Evolutionary conservation across 257 asterid genomes (phyloP), one percentile per base, ranked within the genome.

Genomic region (Solanum okadae): DNA sequence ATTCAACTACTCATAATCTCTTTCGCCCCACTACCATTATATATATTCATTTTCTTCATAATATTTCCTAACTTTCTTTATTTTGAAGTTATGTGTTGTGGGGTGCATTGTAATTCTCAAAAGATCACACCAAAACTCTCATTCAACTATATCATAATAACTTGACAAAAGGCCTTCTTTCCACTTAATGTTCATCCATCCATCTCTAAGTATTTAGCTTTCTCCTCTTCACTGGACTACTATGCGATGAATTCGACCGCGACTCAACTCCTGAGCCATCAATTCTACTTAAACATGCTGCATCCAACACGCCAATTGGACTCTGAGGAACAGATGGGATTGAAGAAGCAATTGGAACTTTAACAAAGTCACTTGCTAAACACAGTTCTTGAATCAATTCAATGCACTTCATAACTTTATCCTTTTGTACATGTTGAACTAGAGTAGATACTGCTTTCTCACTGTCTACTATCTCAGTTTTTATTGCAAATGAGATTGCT

Each of bases 401-500:
- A 68, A 92, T 59, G 65, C 93, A 92, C 72, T 90, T 88, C 70
- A 88, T 88, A 86, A 90, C 92, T 85, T 83, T 90, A 14, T 89
- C 93, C 94, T 92, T 89, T 65, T 85, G 83, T 70, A 87, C 90
- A 72, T 86, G 86, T 16, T 87, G 87, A 85, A 73, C 87, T 49
- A 92, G 89, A 73, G 91, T 77, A 88, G 77, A 85, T 33, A 85
- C 29, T 65, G 93, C 92, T 73, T 88, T 88, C 49, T 90, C 89
- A 71, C 59, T 56, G 86, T 63, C 92, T 86, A 88, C 38, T 29
- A 88, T 83, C 86, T 87, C 90, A 87, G 10, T 40, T 88, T 90
- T 92, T 22, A 84, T 88, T 25, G 90, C 87, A 85, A 86, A 88
- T 88, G 46, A 89, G 34, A 92, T 92, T 85, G 94, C 91, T 79